Evolutionary conservation across 192 early-diverging fungal species (phyloP).

Genomic region (Coemansia reversa): DNA sequence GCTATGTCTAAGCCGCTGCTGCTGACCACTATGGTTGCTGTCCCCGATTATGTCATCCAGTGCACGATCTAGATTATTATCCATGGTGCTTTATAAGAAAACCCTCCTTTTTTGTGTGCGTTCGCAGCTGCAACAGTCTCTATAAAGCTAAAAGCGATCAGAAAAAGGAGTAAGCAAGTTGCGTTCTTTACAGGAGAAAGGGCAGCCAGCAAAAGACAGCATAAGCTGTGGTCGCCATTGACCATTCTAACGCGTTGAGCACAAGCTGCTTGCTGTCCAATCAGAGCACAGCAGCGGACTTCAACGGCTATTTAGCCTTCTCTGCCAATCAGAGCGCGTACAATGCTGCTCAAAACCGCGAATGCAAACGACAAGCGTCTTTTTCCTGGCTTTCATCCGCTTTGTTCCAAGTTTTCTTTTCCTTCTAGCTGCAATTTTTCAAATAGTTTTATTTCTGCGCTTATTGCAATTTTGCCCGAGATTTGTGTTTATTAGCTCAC

Average conservation of each 20-base stretch:
- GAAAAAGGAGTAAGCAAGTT: neutral
- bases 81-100: conserved; percentile 14
- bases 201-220: neutral
- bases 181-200: neutral
- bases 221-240: too few relatives aligned
- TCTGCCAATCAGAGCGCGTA: conserved; percentile 1
- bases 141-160: neutral
- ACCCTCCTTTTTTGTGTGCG: neutral
- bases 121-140: neutral
- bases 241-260: neutral
- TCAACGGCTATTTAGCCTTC: too few relatives aligned
- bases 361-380: neutral
- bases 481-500: neutral
- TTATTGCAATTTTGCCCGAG: neutral
- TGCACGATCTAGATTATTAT: conserved; percentile 30
- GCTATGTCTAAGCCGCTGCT: neutral
- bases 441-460: neutral
- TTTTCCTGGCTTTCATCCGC: neutral
- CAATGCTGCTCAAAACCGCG: conserved; percentile 1
- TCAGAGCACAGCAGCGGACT: neutral
- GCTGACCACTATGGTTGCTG: neutral
- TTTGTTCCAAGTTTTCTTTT: neutral
- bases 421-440: neutral
- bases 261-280: neutral
- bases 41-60: conserved; percentile 47